Evolutionary conservation across 768 basidiomycete species (phyloP), one percentile per base, ranked within the genome.

Genomic region (Panellus pusillus): DNA sequence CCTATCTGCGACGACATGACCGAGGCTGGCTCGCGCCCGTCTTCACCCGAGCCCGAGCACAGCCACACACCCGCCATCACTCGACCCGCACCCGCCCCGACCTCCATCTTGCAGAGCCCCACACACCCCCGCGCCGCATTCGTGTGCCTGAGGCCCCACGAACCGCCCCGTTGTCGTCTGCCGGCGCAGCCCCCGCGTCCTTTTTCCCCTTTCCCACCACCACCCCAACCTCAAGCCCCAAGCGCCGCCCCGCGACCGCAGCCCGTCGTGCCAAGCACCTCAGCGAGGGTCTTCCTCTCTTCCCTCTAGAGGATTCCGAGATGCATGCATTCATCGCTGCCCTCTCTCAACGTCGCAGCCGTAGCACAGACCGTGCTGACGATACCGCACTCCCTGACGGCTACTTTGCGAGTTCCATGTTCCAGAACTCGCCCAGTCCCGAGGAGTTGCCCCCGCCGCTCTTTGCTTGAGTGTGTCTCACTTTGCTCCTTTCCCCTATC

Each of bases 401-500:
- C 8, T 89, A 81, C 65, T 91, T 88, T 68, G 89, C 89, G 61
- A 90, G 87, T 64, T 90, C 88, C 29, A 74, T 78, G 64, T 91
- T 90, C 82, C 89, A 91, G 78, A 91, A 90, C 75, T 89, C 87
- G 54, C 89, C 89, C 14, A 89, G 85, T 63, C 89, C 89, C 47
- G 89, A 91, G 56, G 88, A 88, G 65, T 72, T 91, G 44, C 89
- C 89, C 42, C 80, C 82, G 55, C 87, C 87, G 50, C 72, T 77
- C 59, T 84, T 87, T 65, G 71, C 73, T 47, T 78, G 68, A 78
- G 68, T 68, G 43, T 35, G 47, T 63, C 54, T 50, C 37, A 35
- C 37, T 6, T 52, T 11, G 57, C 24, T 24, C 24, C 24, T 31
- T 56, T 61, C 61, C 43, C 39, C 19, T 61, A 59, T 66, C 64